Evolutionary conservation across 352 stramenopile species (phyloP).

Genomic region (Halophytophthora polymorphica): DNA sequence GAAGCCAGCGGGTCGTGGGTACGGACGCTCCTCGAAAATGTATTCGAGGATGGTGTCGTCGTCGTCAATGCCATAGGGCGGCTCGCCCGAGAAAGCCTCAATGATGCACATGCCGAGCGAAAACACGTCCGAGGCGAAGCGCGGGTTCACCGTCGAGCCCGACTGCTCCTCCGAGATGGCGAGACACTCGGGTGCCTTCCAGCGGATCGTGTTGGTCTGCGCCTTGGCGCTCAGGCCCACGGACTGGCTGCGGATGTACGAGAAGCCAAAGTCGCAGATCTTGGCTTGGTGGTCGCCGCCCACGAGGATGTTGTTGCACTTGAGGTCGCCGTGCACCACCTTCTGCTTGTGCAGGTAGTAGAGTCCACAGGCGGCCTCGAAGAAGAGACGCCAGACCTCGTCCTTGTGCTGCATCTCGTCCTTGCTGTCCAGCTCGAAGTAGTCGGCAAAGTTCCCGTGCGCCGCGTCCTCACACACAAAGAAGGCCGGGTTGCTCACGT

Average conservation of each 20-base stretch:
- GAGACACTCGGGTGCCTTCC: constrained; percentile 12
- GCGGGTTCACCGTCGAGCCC: not conserved
- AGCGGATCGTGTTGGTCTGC: constrained; percentile 1
- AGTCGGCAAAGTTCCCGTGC: constrained; percentile 6
- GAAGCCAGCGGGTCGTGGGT: constrained; percentile 1
- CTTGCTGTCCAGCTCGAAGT: constrained; percentile 3
- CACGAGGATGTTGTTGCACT: constrained; percentile 82
- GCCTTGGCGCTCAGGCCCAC: constrained; percentile 17
- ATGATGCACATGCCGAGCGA: constrained; percentile 27
- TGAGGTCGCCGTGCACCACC: constrained; percentile 85
- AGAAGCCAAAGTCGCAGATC: constrained; percentile 41
- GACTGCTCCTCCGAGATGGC: not conserved
- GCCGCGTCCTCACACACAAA: constrained; percentile 14
- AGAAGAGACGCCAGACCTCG: constrained; percentile 6
- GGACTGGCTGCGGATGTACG: constrained; percentile 29
- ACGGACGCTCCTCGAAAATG: not conserved
- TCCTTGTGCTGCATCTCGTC: not conserved
- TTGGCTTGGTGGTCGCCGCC: constrained; percentile 30
- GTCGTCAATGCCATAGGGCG: constrained; percentile 3
- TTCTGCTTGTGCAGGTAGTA: constrained; percentile 63
- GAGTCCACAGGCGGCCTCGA: constrained; percentile 21
- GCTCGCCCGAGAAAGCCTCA: constrained; percentile 15
- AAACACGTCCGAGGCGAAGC: constrained; percentile 7
- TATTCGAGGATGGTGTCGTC: constrained; percentile 8
- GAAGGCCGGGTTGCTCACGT: constrained; percentile 15